A percentile compares a stretch with the other conserved stretches of the same genome.
Conservation (phyloP, 768 basidiomycete genomes). For the Phylloporus arenicola region DNA sequence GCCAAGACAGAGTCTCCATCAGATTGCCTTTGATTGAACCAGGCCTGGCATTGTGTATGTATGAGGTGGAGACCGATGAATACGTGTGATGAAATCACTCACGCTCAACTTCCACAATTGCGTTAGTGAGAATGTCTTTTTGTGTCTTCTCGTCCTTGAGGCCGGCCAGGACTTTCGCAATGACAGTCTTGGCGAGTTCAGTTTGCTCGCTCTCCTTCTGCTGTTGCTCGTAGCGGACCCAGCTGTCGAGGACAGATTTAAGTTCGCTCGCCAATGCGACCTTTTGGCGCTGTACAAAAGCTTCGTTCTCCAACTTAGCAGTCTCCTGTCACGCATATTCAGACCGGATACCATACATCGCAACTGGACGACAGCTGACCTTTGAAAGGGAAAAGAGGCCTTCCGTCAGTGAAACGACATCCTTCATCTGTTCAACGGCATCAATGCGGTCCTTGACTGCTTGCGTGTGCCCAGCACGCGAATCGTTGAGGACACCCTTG, state of each 20-base stretch:
- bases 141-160: conserved; percentile 87
- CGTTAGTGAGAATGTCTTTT: conserved; percentile 71
- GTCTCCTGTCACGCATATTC: conserved; percentile 59
- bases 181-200: conserved; percentile 82
- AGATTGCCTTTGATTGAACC: conserved; percentile 90
- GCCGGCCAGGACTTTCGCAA: conserved; percentile 79
- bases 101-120: conserved; percentile 92
- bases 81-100: conserved; percentile 34
- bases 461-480: conserved; percentile 85
- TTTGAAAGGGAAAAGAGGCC: conserved; percentile 90
- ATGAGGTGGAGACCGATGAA: neutral
- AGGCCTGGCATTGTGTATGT: conserved; percentile 61
- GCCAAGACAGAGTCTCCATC: conserved; percentile 21
- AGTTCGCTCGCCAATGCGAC: conserved; percentile 81
- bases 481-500: conserved; percentile 70
- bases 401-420: conserved; percentile 88
- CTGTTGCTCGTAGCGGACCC: conserved; percentile 97
- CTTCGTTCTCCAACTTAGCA: conserved; percentile 81
- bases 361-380: conserved; percentile 36
- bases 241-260: conserved; percentile 92
- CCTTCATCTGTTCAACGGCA: conserved; percentile 90
- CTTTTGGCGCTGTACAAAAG: conserved; percentile 89
- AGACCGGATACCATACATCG: neutral
- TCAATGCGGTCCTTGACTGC: conserved; percentile 91
- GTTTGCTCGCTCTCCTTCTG: conserved; percentile 95